These are phyloP conservation scores for Phytopythium helicoides DNA, from an alignment of 352 stramenopile species.

Conservation along the genomic window DNA sequence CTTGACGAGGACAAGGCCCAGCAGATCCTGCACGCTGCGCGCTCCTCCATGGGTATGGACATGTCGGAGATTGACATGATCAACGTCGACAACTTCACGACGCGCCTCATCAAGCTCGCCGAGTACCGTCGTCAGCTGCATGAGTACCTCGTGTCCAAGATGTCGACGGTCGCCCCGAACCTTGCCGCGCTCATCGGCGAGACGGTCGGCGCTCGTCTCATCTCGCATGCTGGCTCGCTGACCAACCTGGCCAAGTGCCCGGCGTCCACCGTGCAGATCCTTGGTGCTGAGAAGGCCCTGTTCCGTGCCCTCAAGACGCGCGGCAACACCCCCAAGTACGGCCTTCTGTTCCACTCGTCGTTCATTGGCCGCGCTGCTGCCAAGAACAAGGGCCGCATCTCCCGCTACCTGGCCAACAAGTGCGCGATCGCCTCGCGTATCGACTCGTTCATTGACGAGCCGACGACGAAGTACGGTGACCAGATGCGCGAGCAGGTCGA, in stretches of 20 bases:
- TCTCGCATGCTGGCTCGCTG: constrained; percentile 98
- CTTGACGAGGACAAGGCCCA: constrained; percentile 97
- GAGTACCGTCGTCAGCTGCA: constrained; percentile 97
- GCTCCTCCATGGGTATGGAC: constrained; percentile 99
- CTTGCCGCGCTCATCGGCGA: constrained; percentile 98
- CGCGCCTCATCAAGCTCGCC: constrained; percentile 97
- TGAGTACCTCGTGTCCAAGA: constrained; percentile 96
- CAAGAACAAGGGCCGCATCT: constrained; percentile 99
- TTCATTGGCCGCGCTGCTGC: constrained; percentile 99
- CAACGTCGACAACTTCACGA: constrained; percentile 99
- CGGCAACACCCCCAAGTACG: constrained; percentile 99
- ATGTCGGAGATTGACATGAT: constrained; percentile 99
- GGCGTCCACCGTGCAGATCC: constrained; percentile 99
- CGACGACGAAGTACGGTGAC: constrained; percentile 96
- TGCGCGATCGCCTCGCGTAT: constrained; percentile 99
- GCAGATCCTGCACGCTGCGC: constrained; percentile 93
- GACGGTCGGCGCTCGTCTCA: constrained; percentile 98
- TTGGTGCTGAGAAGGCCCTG: constrained; percentile 99
- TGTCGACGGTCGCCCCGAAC: constrained; percentile 98
- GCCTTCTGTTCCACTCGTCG: constrained; percentile 99
- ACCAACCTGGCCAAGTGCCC: constrained; percentile 99
- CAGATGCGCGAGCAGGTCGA: constrained; percentile 99
- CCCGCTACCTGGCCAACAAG: constrained; percentile 99
- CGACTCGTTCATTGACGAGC: constrained; percentile 97
- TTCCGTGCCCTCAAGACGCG: constrained; percentile 99